Evolutionary conservation across 371 early-diverging fungal genomes (phyloP).

Genomic region (Umbelopsis sp.): DNA sequence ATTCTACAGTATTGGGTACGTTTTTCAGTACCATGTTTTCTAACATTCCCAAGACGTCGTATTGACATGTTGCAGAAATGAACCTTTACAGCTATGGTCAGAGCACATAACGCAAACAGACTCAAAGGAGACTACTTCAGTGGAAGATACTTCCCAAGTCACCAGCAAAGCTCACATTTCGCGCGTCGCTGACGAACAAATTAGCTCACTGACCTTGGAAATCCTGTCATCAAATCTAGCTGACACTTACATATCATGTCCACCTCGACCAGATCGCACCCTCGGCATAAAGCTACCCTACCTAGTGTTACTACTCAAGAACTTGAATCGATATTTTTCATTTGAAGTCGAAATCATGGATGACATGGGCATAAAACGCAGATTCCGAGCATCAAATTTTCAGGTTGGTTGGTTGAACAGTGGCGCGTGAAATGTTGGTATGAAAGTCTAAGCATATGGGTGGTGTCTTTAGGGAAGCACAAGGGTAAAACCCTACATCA

Average conservation of each 20-base stretch:
- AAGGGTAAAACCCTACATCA: conserved; percentile 84
- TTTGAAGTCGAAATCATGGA: conserved; percentile 90
- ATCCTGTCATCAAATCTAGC: conserved; percentile 79
- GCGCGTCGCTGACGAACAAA: conserved; percentile 80
- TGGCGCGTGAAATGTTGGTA: not conserved
- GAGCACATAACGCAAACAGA: conserved; percentile 53
- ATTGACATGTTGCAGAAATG: conserved; percentile 53
- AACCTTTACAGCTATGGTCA: conserved; percentile 89
- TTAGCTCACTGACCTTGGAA: conserved; percentile 83
- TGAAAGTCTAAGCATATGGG: conserved; percentile 1
- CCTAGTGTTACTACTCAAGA: conserved; percentile 85
- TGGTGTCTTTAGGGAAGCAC: conserved; percentile 53
- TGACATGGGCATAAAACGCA: conserved; percentile 75
- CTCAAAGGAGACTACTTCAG: conserved; percentile 15
- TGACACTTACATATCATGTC: conserved; percentile 88
- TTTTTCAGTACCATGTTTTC: not conserved
- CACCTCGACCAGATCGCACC: conserved; percentile 70
- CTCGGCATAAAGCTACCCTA: conserved; percentile 93
- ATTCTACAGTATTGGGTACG: conserved; percentile 86
- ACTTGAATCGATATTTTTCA: conserved; percentile 86
- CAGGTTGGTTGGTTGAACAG: conserved; percentile 57
- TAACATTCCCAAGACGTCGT: not conserved
- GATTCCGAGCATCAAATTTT: conserved; percentile 92
- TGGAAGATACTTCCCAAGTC: conserved; percentile 22
- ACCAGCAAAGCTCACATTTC: conserved; percentile 64